Evolutionary conservation across 1,139 yeast species (phyloP), one percentile per base, ranked within the genome.

Genomic region (Candida neerlandica): DNA sequence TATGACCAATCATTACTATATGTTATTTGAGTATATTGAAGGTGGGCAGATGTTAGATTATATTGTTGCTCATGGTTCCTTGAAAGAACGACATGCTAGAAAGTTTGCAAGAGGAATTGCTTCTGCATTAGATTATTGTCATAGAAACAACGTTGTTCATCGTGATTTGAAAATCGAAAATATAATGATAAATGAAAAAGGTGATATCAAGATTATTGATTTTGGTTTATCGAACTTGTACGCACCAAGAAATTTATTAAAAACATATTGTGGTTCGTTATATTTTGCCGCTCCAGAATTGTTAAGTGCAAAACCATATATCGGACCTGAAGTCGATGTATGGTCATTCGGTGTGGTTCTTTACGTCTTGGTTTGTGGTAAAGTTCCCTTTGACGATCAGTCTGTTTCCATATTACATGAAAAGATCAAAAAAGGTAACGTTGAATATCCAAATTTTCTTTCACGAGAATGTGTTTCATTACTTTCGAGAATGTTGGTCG

Each of bases 221-320:
- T 94, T 95, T 69, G 99, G 99, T 6, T 78, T 95, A 47, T 89
- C 97, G 11, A 95, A 95, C 67, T 73, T 95, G 63, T 95, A 82
- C 65, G 82, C 92, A 39, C 84, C 86, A 21, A 81, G 81, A 53
- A 76, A 84, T 44, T 75, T 90, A 48, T 80, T 95, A 60, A 90
- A 89, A 63, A 95, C 99, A 0, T 95, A 90, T 65, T 95, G 99
- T 76, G 99, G 99, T 1, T 91, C 98, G 1, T 77, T 95, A 48
- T 95, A 95, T 67, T 95, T 94, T 78, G 99, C 99, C 0, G 99
- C 99, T 0, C 99, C 99, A 0, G 99, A 95, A 66, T 77, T 95
- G 57, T 76, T 95, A 51, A 87, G 89, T 53, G 99, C 98, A 0
- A 84, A 85, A 56, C 97, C 97, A 0, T 95, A 95, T 62, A 76